Conservation (phyloP, 1,284 basidiomycete genomes). For the Boletellus deceptivus region DNA sequence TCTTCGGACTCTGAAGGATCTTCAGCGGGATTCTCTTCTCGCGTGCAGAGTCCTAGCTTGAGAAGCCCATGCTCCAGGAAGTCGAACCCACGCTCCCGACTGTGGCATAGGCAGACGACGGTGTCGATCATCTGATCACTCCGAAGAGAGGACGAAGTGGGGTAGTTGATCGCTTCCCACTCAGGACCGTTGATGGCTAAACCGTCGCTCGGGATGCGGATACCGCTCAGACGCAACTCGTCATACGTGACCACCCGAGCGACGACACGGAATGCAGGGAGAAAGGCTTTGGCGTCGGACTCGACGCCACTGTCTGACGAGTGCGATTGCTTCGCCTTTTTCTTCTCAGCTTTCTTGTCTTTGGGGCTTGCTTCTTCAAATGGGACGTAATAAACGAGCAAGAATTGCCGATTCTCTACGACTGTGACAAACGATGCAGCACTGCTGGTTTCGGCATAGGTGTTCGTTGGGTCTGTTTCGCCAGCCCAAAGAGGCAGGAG, state of each 20-base stretch:
- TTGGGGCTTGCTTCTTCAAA: slow-evolving; percentile 31
- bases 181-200: slow-evolving; percentile 62
- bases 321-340: slow-evolving; percentile 26
- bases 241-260: slow-evolving; percentile 66
- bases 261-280: slow-evolving; percentile 62
- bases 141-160: slow-evolving; percentile 1
- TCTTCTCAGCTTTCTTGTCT: slow-evolving; percentile 37
- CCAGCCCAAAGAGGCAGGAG: slow-evolving; percentile 78
- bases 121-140: slow-evolving; percentile 28
- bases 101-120: slow-evolving; percentile 62
- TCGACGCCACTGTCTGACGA: slow-evolving; percentile 39
- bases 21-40: slow-evolving; percentile 17
- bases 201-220: slow-evolving; percentile 70
- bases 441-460: slow-evolving; percentile 29
- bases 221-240: slow-evolving; percentile 65
- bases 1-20: slow-evolving; percentile 34
- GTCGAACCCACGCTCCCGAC: slow-evolving; percentile 63
- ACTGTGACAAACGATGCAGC: slow-evolving; percentile 42
- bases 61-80: slow-evolving; percentile 68
- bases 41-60: slow-evolving; percentile 58
- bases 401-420: slow-evolving; percentile 56
- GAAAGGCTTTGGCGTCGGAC: slow-evolving; percentile 46
- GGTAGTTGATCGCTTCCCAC: slow-evolving; percentile 47
- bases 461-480: slow-evolving; percentile 53
- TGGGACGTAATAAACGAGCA: slow-evolving; percentile 71